phyloP scores from a whole-genome alignment of 768 basidiomycete genomes.

The Termitomyces sp. region DNA sequence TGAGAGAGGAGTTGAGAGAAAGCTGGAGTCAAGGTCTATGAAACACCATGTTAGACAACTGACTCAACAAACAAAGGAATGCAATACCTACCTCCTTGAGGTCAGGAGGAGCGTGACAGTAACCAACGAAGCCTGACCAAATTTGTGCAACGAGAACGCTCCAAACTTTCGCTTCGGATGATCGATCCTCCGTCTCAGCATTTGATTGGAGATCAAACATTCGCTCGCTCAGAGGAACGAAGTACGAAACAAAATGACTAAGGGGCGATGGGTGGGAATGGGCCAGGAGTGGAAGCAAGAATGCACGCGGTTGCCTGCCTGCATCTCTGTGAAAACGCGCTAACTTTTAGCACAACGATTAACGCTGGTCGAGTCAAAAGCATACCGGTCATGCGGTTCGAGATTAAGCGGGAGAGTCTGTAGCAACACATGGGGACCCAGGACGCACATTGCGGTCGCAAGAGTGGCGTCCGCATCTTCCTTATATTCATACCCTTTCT shows the following conservation, averaged over 20 bases:
- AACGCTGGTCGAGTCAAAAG: conserved; percentile 7
- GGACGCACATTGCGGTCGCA: conserved; percentile 73
- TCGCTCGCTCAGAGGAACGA: conserved; percentile 89
- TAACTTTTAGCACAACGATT: background rate
- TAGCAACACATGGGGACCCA: conserved; percentile 82
- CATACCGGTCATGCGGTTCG: conserved; percentile 74
- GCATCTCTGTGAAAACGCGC: conserved; percentile 41
- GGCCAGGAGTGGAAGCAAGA: conserved; percentile 81
- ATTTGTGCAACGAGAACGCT: conserved; percentile 89
- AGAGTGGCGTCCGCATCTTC: conserved; percentile 80
- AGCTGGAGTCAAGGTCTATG: conserved; percentile 57
- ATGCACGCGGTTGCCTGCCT: conserved; percentile 84
- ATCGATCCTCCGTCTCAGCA: conserved; percentile 66
- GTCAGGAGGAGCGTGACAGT: conserved; percentile 80
- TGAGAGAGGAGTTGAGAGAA: conserved; percentile 84
- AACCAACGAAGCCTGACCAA: conserved; percentile 89
- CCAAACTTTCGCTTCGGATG: conserved; percentile 93
- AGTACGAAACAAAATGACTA: conserved; percentile 81
- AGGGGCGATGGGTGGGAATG: conserved; percentile 79
- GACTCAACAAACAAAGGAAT: background rate
- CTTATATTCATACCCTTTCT: conserved; percentile 87
- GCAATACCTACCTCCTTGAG: conserved; percentile 52
- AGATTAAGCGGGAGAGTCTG: conserved; percentile 78
- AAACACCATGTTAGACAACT: background rate
- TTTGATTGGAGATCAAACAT: conserved; percentile 87